Evolutionary conservation across 1,284 basidiomycete genomes (phyloP), one percentile per base, ranked within the genome.

Genomic region (Pseudozyma thailandica): DNA sequence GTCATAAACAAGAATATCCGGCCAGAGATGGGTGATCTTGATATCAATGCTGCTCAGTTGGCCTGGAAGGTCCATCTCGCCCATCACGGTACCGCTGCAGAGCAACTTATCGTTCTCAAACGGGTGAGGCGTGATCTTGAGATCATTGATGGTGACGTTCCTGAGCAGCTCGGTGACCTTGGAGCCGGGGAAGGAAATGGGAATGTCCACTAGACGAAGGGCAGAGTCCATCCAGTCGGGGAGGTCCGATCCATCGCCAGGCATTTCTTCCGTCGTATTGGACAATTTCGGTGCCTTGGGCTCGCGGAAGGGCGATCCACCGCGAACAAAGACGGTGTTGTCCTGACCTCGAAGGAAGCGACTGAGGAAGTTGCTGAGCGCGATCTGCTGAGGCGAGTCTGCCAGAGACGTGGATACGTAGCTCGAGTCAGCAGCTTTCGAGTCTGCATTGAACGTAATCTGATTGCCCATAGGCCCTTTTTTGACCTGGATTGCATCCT

Each of bases 131-230:
- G 74, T 63, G 51, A 80, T 78, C 58, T 77, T 74, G 53, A 80
- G 62, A 33, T 80, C 74, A 35, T 66, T 44, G 46, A 80, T 80
- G 27, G 76, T 77, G n/a, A 80, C 76, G 41, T 80, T 76, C 57
- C 73, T 72, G 66, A 80, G 76, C 20, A 80, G 64, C 39, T 80
- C 78, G 12, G 78, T 80, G 31, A 78, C 76, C 30, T 74, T 70
- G 27, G 66, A 68, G 1, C 78, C 78, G 2, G 78, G 78, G 62
- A 80, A 80, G n/a, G 62, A 65, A 58, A 78, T 77, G 28, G 78
- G 76, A 12, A 80, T 20, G 26, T 76, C 66, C 21, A 80, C 41
- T 13, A 74, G 41, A 9, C 76, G 64, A 3, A 79, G 70, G 16
- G 74, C 66, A 18, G 65, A 66, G 39, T 76, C 69, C 39, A 79